phyloP scores from a whole-genome alignment of 495 filamentous ascomycete genomes.

The Penicillium robsamsonii region DNA sequence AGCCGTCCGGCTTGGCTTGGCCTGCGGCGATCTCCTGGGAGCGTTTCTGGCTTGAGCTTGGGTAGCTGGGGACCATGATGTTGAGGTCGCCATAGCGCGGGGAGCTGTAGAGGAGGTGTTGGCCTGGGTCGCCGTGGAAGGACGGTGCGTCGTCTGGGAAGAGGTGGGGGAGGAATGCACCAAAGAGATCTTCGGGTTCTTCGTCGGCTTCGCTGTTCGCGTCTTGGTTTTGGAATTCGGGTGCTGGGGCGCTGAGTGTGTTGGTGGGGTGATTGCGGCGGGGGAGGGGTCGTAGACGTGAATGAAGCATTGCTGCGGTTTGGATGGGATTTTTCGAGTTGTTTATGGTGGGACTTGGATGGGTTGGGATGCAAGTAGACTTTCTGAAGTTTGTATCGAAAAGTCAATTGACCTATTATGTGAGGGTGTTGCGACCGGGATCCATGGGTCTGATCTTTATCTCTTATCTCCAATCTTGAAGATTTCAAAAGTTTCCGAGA shows the following conservation, averaged over 20 bases:
- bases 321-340: background rate
- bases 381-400: background rate
- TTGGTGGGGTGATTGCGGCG: conserved; percentile 19
- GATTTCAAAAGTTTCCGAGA: too few relatives aligned
- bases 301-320: conserved; percentile 29
- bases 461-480: background rate
- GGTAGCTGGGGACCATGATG: conserved; percentile 45
- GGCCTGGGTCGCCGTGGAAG: conserved; percentile 71
- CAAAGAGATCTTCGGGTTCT: conserved; percentile 63
- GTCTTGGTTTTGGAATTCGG: conserved; percentile 17
- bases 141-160: conserved; percentile 73
- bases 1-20: conserved; percentile 16
- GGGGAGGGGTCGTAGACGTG: conserved; percentile 34
- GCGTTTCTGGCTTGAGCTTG: conserved; percentile 23
- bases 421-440: background rate
- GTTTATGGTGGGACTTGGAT: background rate
- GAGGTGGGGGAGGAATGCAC: conserved; percentile 61
- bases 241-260: conserved; percentile 14
- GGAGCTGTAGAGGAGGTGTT: conserved; percentile 64
- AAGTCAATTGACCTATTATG: conserved; percentile 5
- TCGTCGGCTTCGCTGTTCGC: conserved; percentile 18
- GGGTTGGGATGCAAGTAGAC: background rate
- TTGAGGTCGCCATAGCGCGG: conserved; percentile 54
- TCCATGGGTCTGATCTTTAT: background rate
- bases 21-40: conserved; percentile 20